Conservation (phyloP, 225 moss, liverwort and hornwort genomes). For the Sphagnum tenellum region DNA sequence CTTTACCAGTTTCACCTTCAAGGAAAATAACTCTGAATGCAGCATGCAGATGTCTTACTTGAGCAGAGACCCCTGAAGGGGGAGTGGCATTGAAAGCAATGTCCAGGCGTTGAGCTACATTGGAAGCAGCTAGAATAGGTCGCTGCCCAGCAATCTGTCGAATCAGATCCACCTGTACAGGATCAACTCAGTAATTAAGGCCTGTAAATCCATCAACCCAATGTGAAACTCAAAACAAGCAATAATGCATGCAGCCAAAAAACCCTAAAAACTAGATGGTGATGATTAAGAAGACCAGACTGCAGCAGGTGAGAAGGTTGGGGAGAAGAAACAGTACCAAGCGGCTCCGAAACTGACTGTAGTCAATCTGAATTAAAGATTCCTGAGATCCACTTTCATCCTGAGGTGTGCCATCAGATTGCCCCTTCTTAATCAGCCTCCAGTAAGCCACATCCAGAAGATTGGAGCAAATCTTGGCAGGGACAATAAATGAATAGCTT, state of each 20-base stretch:
- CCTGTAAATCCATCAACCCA: too few relatives aligned
- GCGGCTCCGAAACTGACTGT: constrained; percentile 83
- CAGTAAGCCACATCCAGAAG: constrained; percentile 74
- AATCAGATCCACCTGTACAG: constrained; percentile 81
- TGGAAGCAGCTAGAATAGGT: constrained; percentile 65
- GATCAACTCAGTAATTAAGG: too few relatives aligned
- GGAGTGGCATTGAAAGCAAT: constrained; percentile 33
- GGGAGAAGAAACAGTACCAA: constrained; percentile 28
- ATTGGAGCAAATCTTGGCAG: constrained; percentile 54
- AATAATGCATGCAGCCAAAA: too few relatives aligned
- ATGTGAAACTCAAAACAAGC: too few relatives aligned
- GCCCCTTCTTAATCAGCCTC: constrained; percentile 60
- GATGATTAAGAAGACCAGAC: neutral
- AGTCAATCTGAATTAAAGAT: constrained; percentile 67
- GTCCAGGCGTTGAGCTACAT: constrained; percentile 66
- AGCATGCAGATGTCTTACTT: too few relatives aligned
- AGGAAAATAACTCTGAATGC: too few relatives aligned
- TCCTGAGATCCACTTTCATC: constrained; percentile 52
- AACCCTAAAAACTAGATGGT: too few relatives aligned
- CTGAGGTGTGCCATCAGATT: constrained; percentile 48
- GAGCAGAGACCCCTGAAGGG: too few relatives aligned
- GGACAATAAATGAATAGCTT: constrained; percentile 46
- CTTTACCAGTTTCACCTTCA: too few relatives aligned
- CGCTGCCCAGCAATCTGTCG: constrained; percentile 65
- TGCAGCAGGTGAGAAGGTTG: neutral